phyloP scores from a whole-genome alignment of 169 alveolate species.

The Plasmodium gonderi region DNA sequence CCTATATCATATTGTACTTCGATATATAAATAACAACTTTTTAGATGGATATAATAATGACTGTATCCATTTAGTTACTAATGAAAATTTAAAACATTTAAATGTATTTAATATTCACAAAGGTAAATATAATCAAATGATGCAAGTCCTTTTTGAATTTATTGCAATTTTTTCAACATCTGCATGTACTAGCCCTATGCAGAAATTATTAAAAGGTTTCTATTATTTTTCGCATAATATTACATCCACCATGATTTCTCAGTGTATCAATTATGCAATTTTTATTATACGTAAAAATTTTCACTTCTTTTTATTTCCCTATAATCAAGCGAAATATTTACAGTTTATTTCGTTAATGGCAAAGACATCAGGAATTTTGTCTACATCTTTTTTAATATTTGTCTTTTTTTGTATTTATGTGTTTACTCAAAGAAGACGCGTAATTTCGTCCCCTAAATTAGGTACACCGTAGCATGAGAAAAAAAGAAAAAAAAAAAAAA shows the following conservation, averaged over 20 bases:
- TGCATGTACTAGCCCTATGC: constrained; percentile 64
- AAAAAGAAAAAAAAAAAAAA: not conserved
- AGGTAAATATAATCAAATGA: constrained; percentile 35
- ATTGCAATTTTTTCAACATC: constrained; percentile 55
- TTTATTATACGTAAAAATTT: constrained; percentile 32
- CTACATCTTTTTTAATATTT: constrained; percentile 31
- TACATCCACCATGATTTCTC: constrained; percentile 16
- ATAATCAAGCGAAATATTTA: constrained; percentile 23
- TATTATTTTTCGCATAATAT: constrained; percentile 49
- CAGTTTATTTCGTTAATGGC: constrained; percentile 44
- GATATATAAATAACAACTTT: constrained; percentile 67
- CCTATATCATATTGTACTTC: constrained; percentile 1
- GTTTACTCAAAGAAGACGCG: constrained; percentile 48
- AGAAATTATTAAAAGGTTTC: constrained; percentile 26
- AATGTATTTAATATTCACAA: constrained; percentile 41
- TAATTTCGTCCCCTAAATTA: constrained; percentile 54
- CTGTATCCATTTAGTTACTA: constrained; percentile 61
- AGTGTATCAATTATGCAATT: constrained; percentile 17
- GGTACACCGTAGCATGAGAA: not conserved
- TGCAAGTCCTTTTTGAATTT: constrained; percentile 51
- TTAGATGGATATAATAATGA: constrained; percentile 74
- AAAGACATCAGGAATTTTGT: constrained; percentile 49
- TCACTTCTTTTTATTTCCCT: constrained; percentile 54
- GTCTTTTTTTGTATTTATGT: constrained; percentile 57
- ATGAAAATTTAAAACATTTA: constrained; percentile 27